Evolutionary conservation across 352 stramenopile genomes (phyloP), one percentile per base, ranked within the genome.

Genomic region (Sclerospora graminicola): DNA sequence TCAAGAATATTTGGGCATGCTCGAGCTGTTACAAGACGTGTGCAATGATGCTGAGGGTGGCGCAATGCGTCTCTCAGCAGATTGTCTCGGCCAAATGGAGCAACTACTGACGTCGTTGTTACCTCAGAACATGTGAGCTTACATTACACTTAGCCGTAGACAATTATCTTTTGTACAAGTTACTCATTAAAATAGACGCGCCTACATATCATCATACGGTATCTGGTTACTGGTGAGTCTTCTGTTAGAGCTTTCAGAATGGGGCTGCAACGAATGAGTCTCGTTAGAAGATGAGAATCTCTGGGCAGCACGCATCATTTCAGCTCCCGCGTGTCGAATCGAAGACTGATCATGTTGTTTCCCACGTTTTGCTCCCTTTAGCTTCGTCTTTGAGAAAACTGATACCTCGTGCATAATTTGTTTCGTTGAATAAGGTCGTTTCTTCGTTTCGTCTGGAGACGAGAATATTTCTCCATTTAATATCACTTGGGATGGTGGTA

Each of bases 51-150:
- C 49, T 1, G 36, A 54, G 13, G 54, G 44, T 4, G 34, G 47
- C 0, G 56, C 65, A 13, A 56, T 78, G 33, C 39, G 46, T 28
- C 42, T 78, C 36, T 65, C 66, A 10, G 51, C 43, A 5, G 45
- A 48, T 24, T 64, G 53, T 27, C 52, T 78, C 7, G 41, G 51
- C 29, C 63, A 74, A 51, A 74, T 78, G 63, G 60, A 74, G 48
- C 57, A 56, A 24, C 36, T 78, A 28, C 51, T 78, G 27, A 62
- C 46, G n/a, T 66, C 63, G 32, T 49, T 78, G n/a, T 49, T 66
- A 4, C 57, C 57, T 2, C 62, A 65, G 60, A 39, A 44, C 26
- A 35, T 44, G 19, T 53, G 37, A 59, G 27, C 19, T 29, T 34
- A 47, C 14, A 40, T 39, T 27, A 57, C 42, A 45, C 40, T 55